phyloP scores from a whole-genome alignment of 1,139 yeast genomes.

The Debaryomycetaceae sp. region DNA sequence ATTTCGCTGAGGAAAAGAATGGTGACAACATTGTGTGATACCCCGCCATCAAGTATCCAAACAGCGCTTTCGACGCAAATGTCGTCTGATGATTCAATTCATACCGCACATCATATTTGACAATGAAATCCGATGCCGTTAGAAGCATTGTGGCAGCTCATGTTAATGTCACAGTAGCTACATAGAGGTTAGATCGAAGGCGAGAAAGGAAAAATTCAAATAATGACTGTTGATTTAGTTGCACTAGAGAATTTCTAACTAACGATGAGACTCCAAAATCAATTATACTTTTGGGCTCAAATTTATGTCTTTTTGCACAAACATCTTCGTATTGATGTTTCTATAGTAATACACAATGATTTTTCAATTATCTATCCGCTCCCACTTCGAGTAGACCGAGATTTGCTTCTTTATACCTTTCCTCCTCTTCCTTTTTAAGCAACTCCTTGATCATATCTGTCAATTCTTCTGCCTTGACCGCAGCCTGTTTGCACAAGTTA shows the following conservation, averaged over 20 bases:
- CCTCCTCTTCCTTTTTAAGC: conserved; percentile 53
- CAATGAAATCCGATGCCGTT: neutral
- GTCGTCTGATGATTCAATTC: neutral
- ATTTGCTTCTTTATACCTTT: conserved; percentile 26
- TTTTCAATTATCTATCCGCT: conserved; percentile 22
- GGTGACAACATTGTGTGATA: conserved; percentile 4
- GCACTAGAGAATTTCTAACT: neutral
- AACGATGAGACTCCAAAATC: neutral
- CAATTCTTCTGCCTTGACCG: conserved; percentile 55
- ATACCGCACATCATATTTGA: neutral
- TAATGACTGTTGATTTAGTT: neutral
- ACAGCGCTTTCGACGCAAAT: no score
- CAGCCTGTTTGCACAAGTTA: conserved; percentile 68
- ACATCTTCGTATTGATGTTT: neutral
- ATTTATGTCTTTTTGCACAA: neutral
- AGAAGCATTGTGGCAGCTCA: neutral
- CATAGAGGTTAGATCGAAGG: neutral
- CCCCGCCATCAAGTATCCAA: neutral
- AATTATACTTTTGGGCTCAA: neutral
- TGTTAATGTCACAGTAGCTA: neutral
- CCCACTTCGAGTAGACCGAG: conserved; percentile 37
- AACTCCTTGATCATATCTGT: conserved; percentile 61
- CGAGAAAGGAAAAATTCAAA: neutral
- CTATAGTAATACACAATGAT: neutral
- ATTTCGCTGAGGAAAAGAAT: conserved; percentile 24